Evolutionary conservation across 1,284 basidiomycete species (phyloP), one percentile per base, ranked within the genome.

Genomic region (Agaricales sp.): DNA sequence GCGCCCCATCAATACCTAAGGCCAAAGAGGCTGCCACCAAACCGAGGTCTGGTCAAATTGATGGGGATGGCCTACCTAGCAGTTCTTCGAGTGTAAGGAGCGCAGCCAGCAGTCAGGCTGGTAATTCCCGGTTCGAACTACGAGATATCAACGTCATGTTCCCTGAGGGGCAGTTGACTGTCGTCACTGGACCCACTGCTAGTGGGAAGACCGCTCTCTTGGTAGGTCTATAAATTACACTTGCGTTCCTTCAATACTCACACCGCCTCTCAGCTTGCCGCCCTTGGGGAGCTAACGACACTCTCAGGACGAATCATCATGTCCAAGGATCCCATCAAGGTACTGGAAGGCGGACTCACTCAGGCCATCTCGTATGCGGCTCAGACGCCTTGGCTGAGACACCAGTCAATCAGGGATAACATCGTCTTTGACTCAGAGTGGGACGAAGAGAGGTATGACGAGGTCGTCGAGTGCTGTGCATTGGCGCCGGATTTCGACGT

Each of bases 291-390:
- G 52, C 63, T 74, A 62, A 70, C 68, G 4, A 56, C 55, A 8
- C 54, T 65, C n/a, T 58, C 60, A 14, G 68, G 67, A 2, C 57
- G 58, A 6, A 57, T 71, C 45, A 55, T 70, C 51, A 64, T 81
- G 53, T 70, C 71, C 3, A 82, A 81, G 58, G 62, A 73, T 50
- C 55, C 67, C 4, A 62, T 62, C 3, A 63, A 65, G 47, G 65
- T 77, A 2, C 14, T 26, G 13, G 20, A 6, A 13, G 63, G 71
- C 6, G 75, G 77, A 1, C 60, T 82, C 25, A 67, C 69, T 46
- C 80, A 86, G 53, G 69, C 77, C 14, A 73, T 84, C 38, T 78
- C 83, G 13, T 87, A 85, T 47, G 66, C 68, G 23, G 74, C 80
- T 2, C 86, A 89, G 63, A 19, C 45, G 4, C 51, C 51, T 3